Evolutionary conservation across 495 filamentous ascomycete species (phyloP), one percentile per base, ranked within the genome.

Genomic region (Daldinia loculata): DNA sequence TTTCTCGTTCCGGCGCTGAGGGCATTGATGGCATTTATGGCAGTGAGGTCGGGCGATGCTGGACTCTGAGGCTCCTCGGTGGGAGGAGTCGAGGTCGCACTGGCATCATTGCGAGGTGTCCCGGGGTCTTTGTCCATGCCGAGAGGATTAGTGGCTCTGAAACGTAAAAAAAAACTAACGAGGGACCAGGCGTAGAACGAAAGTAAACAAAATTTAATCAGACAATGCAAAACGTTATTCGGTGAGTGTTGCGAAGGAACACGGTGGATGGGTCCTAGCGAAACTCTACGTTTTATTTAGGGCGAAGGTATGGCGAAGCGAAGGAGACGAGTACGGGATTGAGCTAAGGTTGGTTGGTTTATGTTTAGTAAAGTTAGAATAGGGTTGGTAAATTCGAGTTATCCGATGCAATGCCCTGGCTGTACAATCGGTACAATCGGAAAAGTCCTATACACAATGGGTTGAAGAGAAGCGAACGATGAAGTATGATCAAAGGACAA

Each of bases 1-100:
- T 71, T 77, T 53, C 70, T 72, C 29, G 58, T 66, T 9, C 48
- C 70, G 19, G 22, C 43, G 3, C 24, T 48, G 19, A 48, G 9
- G 17, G 43, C 43, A 22, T 48, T 48, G 19, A 48, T 22, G 3
- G 43, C n/a, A 22, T 48, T 48, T n/a, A 53, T 17, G 30, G 70
- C 61, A 36, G 17, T 62, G 3, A 69, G 61, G 36, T 73, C 61
- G 14, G 57, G 66, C 9, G 66, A 69, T 3, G 52, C 66, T 19
- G 70, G 70, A 39, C 61, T 73, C 45, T 69, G 70, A 41, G 66
- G 57, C 57, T 73, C 70, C 56, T 73, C 70, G 15, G 45, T 15
- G 51, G 70, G 70, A 69, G 70, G 70, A 56, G 70, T 73, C 6
- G 70, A 73, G 58, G 61, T 56, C 41, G 70, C 66, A 65, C 70